Percentiles rank a stretch among this genome's conserved stretches.
phyloP scores from a whole-genome alignment of 1,284 basidiomycete species.

The Lignosus rhinocerotis region DNA sequence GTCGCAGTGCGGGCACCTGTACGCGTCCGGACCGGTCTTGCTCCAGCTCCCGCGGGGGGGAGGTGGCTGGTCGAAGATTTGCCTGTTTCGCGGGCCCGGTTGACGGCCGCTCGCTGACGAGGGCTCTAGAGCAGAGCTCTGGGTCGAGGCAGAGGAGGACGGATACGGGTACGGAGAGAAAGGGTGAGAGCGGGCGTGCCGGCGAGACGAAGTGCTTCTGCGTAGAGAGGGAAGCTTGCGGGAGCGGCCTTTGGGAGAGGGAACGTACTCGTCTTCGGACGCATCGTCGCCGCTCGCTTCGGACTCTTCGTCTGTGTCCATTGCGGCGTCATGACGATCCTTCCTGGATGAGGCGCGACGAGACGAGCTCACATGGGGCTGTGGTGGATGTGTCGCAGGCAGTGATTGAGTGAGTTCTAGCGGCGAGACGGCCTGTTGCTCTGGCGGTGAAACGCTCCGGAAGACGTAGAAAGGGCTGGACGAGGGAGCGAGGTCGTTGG shows the following conservation, averaged over 20 bases:
- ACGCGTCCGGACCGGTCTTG: constrained; percentile 15
- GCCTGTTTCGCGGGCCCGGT: constrained; percentile 19
- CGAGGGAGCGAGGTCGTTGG: constrained; percentile 2
- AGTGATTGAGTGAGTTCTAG: neutral
- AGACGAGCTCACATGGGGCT: neutral
- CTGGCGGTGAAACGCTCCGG: constrained; percentile 3
- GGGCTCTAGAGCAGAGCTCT: constrained; percentile 7
- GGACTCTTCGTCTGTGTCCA: constrained; percentile 11
- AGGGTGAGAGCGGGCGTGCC: constrained; percentile 6
- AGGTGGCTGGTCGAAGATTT: constrained; percentile 13
- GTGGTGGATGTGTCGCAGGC: neutral
- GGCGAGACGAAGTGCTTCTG: constrained; percentile 3
- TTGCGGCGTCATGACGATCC: neutral
- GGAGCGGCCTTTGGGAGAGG: constrained; percentile 14
- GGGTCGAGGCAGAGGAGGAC: neutral
- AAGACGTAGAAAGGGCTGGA: constrained; percentile 5
- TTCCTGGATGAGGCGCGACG: neutral
- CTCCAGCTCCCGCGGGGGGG: constrained; percentile 17
- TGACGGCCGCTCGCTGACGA: constrained; percentile 11
- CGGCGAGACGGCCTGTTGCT: constrained; percentile 4
- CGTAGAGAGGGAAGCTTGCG: constrained; percentile 12
- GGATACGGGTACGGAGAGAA: constrained; percentile 22
- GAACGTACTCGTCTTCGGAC: constrained; percentile 23
- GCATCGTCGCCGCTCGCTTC: constrained; percentile 19
- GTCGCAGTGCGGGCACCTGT: constrained; percentile 23